Evolutionary conservation across 164 flowering plant species (phyloP), one percentile per base, ranked within the genome.

Genomic region (Hamamelis virginiana): DNA sequence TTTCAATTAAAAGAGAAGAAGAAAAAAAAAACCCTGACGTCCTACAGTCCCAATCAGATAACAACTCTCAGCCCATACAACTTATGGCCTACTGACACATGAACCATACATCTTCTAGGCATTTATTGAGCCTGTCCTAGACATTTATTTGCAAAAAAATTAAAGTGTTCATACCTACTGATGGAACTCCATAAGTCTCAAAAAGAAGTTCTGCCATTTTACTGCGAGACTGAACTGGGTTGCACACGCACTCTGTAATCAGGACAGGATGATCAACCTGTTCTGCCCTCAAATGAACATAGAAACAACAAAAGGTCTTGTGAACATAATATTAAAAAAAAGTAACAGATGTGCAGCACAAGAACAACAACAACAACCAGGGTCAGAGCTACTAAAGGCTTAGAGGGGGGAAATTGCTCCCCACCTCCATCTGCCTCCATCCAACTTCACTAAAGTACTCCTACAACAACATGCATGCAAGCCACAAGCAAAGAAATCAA

Each of bases 191-290:
- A 86, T 93, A 96, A 21, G 91, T 83, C 81, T 93, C 98, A 76
- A 96, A 96, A 48, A 93, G 91, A 72, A 96, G 94, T 76, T 96
- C 99, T n/a, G 95, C 96, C 99, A 96, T 91, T 88, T 85, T 96
- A 79, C 87, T 83, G 53, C 99, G 97, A 68, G 98, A 96, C 15
- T 91, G 95, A 71, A 91, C 82, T 23, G 99, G 97, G 81, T 96
- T 93, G 89, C 94, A 93, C 27, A 83, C 87, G 74, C 96, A 96
- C 82, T 93, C 98, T 70, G 98, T 93, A 61, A 96, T 89, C 73
- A 96, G 80, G 80, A 96, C 68, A 63, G 99, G 99, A 79, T 96
- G 99, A 68, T 93, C 85, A 80, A 96, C 82, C 97, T 91, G 98
- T 72, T 77, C 85, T 85, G 86, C 83, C 88, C 77, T 78, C 84